Evolutionary conservation across 495 filamentous ascomycete species (phyloP).

Genomic region (Acidomyces sp.): DNA sequence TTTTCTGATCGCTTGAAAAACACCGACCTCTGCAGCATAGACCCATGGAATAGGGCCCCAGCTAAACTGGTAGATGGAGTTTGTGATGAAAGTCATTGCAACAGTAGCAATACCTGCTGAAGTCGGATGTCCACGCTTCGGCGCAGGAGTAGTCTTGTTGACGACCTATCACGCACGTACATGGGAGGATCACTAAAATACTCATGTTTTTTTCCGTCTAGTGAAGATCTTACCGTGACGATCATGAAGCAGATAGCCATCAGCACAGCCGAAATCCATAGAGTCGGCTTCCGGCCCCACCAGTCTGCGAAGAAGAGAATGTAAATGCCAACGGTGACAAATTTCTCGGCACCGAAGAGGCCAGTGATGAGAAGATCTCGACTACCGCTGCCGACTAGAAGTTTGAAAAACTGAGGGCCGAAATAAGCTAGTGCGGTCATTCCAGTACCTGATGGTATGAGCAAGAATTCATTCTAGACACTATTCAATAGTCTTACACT

Average conservation of each 20-base stretch:
- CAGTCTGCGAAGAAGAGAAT: slow-evolving; percentile 17
- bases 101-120: slow-evolving; percentile 17
- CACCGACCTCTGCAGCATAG: slow-evolving; percentile 30
- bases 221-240: too few relatives aligned
- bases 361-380: slow-evolving; percentile 15
- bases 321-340: slow-evolving; percentile 12
- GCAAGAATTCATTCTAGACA: too few relatives aligned
- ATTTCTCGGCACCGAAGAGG: slow-evolving; percentile 18
- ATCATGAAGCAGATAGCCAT: slow-evolving; percentile 17
- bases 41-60: slow-evolving; percentile 37
- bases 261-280: slow-evolving; percentile 5
- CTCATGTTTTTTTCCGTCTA: too few relatives aligned
- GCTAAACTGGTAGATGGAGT: slow-evolving; percentile 15
- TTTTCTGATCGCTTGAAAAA: background rate
- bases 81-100: slow-evolving; percentile 19
- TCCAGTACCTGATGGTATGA: too few relatives aligned
- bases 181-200: too few relatives aligned
- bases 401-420: slow-evolving; percentile 22
- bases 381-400: slow-evolving; percentile 18
- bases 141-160: slow-evolving; percentile 5
- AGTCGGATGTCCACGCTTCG: slow-evolving; percentile 3
- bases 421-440: slow-evolving; percentile 26
- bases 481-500: too few relatives aligned
- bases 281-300: slow-evolving; percentile 10
- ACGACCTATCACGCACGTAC: too few relatives aligned